Percentiles rank a stretch among this genome's conserved stretches.
Conservation (phyloP, 768 basidiomycete genomes). For the Leccinum imitatum region DNA sequence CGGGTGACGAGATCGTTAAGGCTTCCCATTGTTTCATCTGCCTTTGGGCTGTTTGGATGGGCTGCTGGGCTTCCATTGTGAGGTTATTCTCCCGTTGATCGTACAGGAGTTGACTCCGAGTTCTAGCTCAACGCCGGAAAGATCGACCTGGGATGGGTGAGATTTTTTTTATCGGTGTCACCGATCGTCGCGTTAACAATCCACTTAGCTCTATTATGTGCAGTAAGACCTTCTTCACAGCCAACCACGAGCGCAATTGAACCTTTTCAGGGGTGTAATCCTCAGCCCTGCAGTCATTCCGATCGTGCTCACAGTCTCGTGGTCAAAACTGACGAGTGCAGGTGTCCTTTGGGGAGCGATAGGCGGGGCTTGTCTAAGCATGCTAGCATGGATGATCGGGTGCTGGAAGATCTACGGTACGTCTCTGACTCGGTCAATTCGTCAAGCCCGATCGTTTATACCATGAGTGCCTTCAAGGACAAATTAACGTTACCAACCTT, state of each 20-base stretch:
- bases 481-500: constrained; percentile 37
- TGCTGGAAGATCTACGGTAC: constrained; percentile 50
- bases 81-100: constrained; percentile 1
- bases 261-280: constrained; percentile 41
- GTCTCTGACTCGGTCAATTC: neutral
- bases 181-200: constrained; percentile 7
- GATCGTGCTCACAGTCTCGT: constrained; percentile 45
- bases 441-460: neutral
- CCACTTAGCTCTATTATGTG: constrained; percentile 41
- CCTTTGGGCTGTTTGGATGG: constrained; percentile 46
- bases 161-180: constrained; percentile 2
- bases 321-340: constrained; percentile 43
- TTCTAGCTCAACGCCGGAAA: constrained; percentile 42
- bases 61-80: constrained; percentile 41
- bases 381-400: constrained; percentile 52
- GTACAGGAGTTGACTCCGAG: neutral
- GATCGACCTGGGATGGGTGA: constrained; percentile 49
- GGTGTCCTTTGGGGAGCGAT: constrained; percentile 43
- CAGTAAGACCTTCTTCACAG: constrained; percentile 30
- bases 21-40: constrained; percentile 41
- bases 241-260: neutral
- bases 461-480: constrained; percentile 21
- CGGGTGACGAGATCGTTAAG: constrained; percentile 43
- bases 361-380: constrained; percentile 41
- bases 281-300: constrained; percentile 52